Conservation (phyloP, 257 asterid species). For the Ilex aquifolium region DNA sequence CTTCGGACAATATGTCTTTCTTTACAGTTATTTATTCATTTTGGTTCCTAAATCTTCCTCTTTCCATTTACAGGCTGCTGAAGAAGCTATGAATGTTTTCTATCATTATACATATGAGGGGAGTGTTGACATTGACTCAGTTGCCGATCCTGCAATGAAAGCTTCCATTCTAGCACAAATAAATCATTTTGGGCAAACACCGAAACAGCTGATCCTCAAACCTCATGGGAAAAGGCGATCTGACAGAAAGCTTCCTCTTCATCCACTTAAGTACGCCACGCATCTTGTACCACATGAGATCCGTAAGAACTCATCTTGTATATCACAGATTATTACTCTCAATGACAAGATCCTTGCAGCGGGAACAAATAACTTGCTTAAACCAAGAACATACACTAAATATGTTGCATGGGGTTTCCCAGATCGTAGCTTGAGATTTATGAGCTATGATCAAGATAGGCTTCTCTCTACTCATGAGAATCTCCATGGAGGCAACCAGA, state of each 20-base stretch:
- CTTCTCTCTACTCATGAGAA: slow-evolving; percentile 93
- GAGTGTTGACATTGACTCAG: slow-evolving; percentile 96
- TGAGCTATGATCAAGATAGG: slow-evolving; percentile 81
- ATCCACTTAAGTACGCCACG: slow-evolving; percentile 68
- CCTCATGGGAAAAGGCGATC: slow-evolving; percentile 90
- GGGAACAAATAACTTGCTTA: slow-evolving; percentile 66
- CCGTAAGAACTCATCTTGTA: slow-evolving; percentile 69
- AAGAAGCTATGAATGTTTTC: slow-evolving; percentile 96
- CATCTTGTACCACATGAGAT: slow-evolving; percentile 73
- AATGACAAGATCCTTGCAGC: slow-evolving; percentile 79
- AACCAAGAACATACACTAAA: slow-evolving; percentile 73
- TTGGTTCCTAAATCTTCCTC: slow-evolving; percentile 2
- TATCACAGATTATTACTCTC: slow-evolving; percentile 65
- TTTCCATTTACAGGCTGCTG: slow-evolving; percentile 73
- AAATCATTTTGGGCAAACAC: slow-evolving; percentile 98
- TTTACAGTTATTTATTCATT: not conserved
- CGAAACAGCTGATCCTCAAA: slow-evolving; percentile 83
- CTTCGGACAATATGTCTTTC: no score
- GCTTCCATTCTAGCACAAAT: slow-evolving; percentile 98
- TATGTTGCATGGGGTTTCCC: slow-evolving; percentile 96
- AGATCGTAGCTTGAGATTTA: slow-evolving; percentile 82
- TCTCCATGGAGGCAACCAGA: slow-evolving; percentile 97
- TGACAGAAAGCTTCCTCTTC: slow-evolving; percentile 67
- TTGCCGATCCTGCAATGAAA: slow-evolving; percentile 94
- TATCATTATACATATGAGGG: slow-evolving; percentile 99